Conservation (phyloP, 2,329 filamentous ascomycete genomes). For the Diaporthe sp. region DNA sequence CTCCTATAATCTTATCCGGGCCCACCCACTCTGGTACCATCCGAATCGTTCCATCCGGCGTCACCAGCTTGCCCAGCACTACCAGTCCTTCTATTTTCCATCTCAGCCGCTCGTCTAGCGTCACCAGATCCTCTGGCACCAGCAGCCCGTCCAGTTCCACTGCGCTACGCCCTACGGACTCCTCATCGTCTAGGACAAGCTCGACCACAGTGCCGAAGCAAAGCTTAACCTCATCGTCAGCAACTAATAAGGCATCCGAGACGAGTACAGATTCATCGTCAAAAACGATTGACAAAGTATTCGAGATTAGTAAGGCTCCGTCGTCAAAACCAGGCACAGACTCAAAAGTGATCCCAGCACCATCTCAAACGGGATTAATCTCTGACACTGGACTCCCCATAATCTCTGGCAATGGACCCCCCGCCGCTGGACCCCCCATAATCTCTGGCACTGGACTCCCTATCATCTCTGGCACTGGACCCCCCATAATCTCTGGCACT, state of each 20-base stretch:
- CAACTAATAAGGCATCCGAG: neutral
- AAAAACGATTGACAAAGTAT: neutral
- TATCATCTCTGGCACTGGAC: no score
- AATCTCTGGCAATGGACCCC: neutral
- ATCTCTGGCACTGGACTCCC: neutral
- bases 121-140: neutral
- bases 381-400: accelerated
- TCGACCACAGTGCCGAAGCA: neutral
- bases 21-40: no score
- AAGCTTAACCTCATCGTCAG: neutral
- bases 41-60: no score
- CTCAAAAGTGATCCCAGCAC: neutral
- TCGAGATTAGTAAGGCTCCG: neutral
- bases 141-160: neutral
- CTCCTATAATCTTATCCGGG: no score
- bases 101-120: neutral
- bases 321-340: neutral
- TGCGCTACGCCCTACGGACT: neutral
- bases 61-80: no score
- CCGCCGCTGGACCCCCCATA: neutral
- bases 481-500: no score
- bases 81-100: neutral
- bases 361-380: neutral
- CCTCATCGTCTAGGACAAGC: neutral
- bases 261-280: neutral